Conservation (phyloP, 306 rosid genomes). For the Vigna reflexopilosa region DNA sequence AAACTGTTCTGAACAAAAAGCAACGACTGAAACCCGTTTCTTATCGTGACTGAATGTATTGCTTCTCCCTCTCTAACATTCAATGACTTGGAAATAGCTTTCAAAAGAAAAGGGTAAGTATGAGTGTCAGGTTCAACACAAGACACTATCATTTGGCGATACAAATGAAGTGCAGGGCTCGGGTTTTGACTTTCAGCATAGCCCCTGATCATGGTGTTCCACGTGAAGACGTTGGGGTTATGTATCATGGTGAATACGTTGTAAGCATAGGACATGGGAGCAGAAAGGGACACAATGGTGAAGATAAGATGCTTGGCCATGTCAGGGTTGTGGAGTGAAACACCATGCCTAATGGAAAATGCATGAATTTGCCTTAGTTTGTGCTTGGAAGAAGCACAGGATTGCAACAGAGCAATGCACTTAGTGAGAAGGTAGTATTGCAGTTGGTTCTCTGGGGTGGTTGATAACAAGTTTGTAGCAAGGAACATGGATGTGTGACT, state of each 20-base stretch:
- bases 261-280: constrained; percentile 60
- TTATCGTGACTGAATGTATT: constrained; percentile 53
- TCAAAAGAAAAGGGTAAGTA: constrained; percentile 67
- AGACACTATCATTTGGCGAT: constrained; percentile 45
- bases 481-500: constrained; percentile 5
- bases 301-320: constrained; percentile 61
- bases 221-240: constrained; percentile 56
- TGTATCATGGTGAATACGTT: constrained; percentile 41
- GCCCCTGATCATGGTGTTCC: constrained; percentile 69
- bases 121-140: constrained; percentile 60
- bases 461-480: constrained; percentile 31
- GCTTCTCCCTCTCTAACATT: constrained; percentile 55
- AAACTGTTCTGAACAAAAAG: constrained; percentile 63
- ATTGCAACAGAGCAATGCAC: constrained; percentile 60
- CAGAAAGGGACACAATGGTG: constrained; percentile 58
- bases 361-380: constrained; percentile 64
- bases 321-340: constrained; percentile 53
- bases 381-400: constrained; percentile 54
- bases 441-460: constrained; percentile 36
- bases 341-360: constrained; percentile 58
- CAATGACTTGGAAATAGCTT: constrained; percentile 57
- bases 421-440: constrained; percentile 44
- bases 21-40: constrained; percentile 61
- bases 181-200: constrained; percentile 54
- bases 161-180: constrained; percentile 44